These are phyloP conservation scores for Silene vulgaris DNA, from an alignment of 179 eudicot species.

Conservation along the genomic window DNA sequence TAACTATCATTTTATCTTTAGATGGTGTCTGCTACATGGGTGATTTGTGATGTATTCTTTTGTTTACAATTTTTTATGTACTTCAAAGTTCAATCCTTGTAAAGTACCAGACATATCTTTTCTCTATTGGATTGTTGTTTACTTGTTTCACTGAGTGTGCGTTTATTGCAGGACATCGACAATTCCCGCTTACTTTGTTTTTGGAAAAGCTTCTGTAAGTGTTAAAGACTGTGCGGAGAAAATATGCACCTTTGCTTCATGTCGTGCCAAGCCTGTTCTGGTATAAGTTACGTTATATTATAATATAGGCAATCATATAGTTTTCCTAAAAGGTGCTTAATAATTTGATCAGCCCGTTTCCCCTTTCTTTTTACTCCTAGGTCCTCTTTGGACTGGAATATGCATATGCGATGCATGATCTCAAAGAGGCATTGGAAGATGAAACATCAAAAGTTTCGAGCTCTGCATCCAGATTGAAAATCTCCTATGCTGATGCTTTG, in stretches of 20 bases:
- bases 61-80: background rate
- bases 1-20: background rate
- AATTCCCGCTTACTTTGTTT: constrained; percentile 75
- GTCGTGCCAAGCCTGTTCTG: constrained; percentile 54
- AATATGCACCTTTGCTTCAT: constrained; percentile 35
- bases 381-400: constrained; percentile 81
- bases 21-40: background rate
- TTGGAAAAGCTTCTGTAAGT: constrained; percentile 60
- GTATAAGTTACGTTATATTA: constrained; percentile 32
- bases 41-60: background rate
- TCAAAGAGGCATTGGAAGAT: constrained; percentile 40
- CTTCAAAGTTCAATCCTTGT: too few relatives aligned
- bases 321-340: constrained; percentile 1
- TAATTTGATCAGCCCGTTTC: background rate
- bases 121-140: background rate
- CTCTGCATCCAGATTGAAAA: constrained; percentile 32
- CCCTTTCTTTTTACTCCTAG: constrained; percentile 30
- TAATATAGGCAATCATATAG: constrained; percentile 2
- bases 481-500: constrained; percentile 51
- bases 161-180: constrained; percentile 57
- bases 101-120: background rate
- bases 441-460: constrained; percentile 31
- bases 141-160: constrained; percentile 12
- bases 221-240: constrained; percentile 45
- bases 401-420: constrained; percentile 53